These are phyloP conservation scores for Noccaea bulbosa DNA, from an alignment of 345 rosid species.

Conservation along the genomic window DNA sequence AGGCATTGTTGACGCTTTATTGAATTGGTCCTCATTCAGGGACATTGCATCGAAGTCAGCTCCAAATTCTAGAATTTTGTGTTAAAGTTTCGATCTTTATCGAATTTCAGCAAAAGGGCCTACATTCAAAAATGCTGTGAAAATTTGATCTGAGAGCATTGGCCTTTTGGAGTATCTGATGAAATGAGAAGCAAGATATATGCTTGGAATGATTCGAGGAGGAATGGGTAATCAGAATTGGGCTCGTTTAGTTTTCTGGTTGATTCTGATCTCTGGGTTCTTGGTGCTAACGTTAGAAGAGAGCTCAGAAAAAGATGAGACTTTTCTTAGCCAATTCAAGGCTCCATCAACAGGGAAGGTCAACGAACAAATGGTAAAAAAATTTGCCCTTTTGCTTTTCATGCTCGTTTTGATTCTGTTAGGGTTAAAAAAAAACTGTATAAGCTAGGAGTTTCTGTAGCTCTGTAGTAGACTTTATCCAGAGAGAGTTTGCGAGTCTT, in stretches of 20 bases:
- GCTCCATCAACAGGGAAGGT: constrained; percentile 58
- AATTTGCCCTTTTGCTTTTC: constrained; percentile 19
- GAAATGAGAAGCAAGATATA: constrained; percentile 48
- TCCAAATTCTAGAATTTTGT: constrained; percentile 26
- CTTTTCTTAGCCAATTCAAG: constrained; percentile 46
- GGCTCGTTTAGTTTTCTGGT: constrained; percentile 39
- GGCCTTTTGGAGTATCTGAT: constrained; percentile 30
- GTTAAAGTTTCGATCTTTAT: constrained; percentile 41
- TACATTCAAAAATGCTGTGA: background rate
- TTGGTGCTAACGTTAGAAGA: constrained; percentile 48
- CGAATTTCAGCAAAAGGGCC: constrained; percentile 28
- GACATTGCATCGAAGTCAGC: constrained; percentile 35
- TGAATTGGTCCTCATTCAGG: constrained; percentile 26
- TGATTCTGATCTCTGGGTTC: constrained; percentile 48
- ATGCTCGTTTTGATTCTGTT: background rate
- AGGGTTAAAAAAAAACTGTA: background rate
- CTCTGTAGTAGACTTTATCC: background rate
- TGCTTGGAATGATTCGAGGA: constrained; percentile 39
- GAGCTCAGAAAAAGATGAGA: constrained; percentile 49
- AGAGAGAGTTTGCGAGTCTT: constrained; percentile 10
- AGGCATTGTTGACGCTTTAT: constrained; percentile 22
- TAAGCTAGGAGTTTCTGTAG: constrained; percentile 19
- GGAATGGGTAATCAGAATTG: constrained; percentile 44
- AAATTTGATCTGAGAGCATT: background rate
- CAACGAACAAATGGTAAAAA: constrained; percentile 60